Base-by-base conservation (phyloP, 306 rosid genomes). In the Carpinus viminea region DNA sequence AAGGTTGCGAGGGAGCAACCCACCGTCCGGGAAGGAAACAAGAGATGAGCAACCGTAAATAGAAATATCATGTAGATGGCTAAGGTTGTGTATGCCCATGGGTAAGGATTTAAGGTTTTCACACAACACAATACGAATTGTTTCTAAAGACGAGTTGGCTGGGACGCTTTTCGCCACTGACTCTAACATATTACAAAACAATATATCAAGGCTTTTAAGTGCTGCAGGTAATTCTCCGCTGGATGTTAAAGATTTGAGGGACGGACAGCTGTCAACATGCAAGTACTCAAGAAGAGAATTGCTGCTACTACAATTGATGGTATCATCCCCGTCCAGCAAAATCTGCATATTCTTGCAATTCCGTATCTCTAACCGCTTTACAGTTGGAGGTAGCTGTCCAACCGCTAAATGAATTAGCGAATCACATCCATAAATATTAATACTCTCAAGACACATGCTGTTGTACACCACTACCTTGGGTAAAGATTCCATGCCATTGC, bases 151-250 rank as follows among this genome's bases (percentile, higher is more conserved):
- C 8, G 43, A 62, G 43, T 31, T 31, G 28, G 26, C 26, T 62
- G 4, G 74, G 31, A 72, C 46, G 16, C 71, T 46, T 62, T 53
- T 43, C 20, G 79, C 73, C 34, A 83, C 26, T 70, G 71, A 68
- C 69, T 59, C 76, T 3, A 62, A 7, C 4, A 1, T 0, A 0
- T 17, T 12, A 78, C 75, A 78, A 10, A 43, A 43, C 48, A 59
- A 54, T 2, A 78, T 70, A 34, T 0, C 2, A 31, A 62, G 17
- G 9, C 5, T 0, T 31, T 31, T 7, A 13, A 62, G 69, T 28
- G 69, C 2, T 13, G 69, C 45, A 31, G 46, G 34, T 31, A 31
- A 31, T 31, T 31, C 34, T 31, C 34, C 34, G 34, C 34, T 31
- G 34, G 34, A 31, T 2, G 34, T 31, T 31, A 31, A 31, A 2